Conservation (phyloP, 495 filamentous ascomycete species). For the Xylaria acuta region DNA sequence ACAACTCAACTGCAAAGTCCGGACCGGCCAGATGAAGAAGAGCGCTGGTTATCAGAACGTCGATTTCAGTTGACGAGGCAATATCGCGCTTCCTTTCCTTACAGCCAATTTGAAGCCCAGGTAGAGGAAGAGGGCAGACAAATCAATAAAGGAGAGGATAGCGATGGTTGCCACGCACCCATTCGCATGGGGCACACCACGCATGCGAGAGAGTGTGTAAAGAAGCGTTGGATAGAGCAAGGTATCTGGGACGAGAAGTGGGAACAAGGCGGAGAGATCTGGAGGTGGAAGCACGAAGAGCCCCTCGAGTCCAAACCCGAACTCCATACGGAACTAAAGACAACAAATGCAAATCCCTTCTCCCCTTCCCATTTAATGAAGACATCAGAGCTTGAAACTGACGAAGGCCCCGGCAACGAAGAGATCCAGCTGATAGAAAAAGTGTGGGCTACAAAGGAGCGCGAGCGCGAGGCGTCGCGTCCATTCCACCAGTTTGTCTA, state of each 20-base stretch:
- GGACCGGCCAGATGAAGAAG: not conserved
- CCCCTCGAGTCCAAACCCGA: not conserved
- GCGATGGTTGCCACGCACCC: no score
- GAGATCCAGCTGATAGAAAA: constrained; percentile 9
- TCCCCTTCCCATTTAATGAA: not conserved
- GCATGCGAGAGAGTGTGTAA: constrained; percentile 21
- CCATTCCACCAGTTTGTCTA: constrained; percentile 42
- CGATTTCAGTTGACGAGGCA: not conserved
- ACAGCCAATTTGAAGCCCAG: not conserved
- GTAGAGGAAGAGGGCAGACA: not conserved
- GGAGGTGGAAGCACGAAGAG: constrained; percentile 29
- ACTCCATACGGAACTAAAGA: no score
- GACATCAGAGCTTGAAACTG: not conserved
- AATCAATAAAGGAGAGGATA: not conserved
- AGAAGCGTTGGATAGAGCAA: constrained; percentile 38
- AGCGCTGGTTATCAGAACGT: not conserved
- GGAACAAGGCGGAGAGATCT: not conserved
- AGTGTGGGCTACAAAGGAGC: not conserved
- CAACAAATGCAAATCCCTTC: no score
- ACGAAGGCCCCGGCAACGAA: not conserved
- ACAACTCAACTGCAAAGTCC: not conserved
- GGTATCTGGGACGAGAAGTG: constrained; percentile 37
- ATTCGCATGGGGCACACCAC: not conserved
- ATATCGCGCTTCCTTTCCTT: not conserved
- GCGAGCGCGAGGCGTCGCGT: constrained; percentile 36